These are phyloP conservation scores for Silene conica DNA, from an alignment of 148 eudicot genomes.

Conservation along the genomic window DNA sequence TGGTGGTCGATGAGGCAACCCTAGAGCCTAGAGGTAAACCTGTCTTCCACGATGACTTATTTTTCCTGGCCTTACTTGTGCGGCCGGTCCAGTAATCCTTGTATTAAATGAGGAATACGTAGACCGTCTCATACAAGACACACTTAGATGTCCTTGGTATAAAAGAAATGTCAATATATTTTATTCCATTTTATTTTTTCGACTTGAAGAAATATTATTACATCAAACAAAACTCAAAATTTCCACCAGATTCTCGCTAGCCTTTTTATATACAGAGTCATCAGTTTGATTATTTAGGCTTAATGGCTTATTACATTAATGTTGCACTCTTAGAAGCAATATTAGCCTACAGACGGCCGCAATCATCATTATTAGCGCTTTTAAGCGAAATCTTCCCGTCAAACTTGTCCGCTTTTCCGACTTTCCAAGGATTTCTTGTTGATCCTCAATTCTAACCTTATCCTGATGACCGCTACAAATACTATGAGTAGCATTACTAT, in stretches of 20 bases:
- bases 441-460: background rate
- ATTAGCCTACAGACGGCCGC: constrained; percentile 19
- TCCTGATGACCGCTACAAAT: background rate
- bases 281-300: background rate
- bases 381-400: constrained; percentile 2
- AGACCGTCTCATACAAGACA: no score
- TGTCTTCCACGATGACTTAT: background rate
- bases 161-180: no score
- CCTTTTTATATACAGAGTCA: background rate
- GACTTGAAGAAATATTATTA: background rate
- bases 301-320: background rate
- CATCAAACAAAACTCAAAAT: background rate
- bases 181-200: background rate
- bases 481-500: background rate
- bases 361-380: constrained; percentile 17
- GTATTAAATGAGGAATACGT: no score
- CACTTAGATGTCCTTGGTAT: no score
- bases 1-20: constrained; percentile 57
- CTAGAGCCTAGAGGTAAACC: constrained; percentile 14
- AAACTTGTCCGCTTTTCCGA: background rate
- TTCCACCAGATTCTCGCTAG: background rate
- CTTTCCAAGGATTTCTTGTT: background rate
- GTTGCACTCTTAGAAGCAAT: constrained; percentile 16
- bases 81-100: no score
- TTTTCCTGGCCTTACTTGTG: no score